Conservation (phyloP, 164 flowering plant genomes). For the Annona cherimola region DNA sequence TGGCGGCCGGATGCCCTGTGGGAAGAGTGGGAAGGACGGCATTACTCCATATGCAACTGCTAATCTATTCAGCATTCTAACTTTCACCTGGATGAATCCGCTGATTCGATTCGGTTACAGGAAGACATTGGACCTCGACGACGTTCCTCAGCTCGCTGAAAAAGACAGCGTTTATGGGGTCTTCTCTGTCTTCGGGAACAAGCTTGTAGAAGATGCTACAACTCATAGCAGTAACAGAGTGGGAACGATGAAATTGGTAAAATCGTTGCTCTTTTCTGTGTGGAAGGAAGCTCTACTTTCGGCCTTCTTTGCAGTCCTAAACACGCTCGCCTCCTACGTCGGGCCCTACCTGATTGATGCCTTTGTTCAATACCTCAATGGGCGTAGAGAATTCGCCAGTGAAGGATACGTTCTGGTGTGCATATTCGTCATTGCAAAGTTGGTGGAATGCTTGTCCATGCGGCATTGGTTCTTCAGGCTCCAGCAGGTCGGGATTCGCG, state of each 20-base stretch:
- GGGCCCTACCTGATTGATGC: conserved; percentile 73
- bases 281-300: conserved; percentile 42
- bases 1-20: conserved; percentile 4
- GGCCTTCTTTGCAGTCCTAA: conserved; percentile 31
- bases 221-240: conserved; percentile 16
- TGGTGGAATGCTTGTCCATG: conserved; percentile 53
- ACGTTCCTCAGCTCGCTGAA: conserved; percentile 36
- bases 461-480: conserved; percentile 59
- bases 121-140: conserved; percentile 40
- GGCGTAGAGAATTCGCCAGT: conserved; percentile 27
- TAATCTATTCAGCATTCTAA: conserved; percentile 26
- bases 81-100: conserved; percentile 45
- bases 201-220: conserved; percentile 14
- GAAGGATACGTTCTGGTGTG: conserved; percentile 53
- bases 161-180: conserved; percentile 25
- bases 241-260: conserved; percentile 40
- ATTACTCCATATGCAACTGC: conserved; percentile 31
- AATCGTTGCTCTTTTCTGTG: conserved; percentile 34
- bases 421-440: conserved; percentile 49
- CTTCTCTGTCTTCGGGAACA: conserved; percentile 20
- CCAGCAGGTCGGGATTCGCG: conserved; percentile 44
- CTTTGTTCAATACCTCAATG: conserved; percentile 61
- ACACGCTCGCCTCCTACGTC: conserved; percentile 50
- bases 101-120: conserved; percentile 29
- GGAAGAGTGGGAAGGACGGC: conserved; percentile 4